Base-by-base conservation (phyloP, 352 stramenopile species). In the Phytopythium litorale region DNA sequence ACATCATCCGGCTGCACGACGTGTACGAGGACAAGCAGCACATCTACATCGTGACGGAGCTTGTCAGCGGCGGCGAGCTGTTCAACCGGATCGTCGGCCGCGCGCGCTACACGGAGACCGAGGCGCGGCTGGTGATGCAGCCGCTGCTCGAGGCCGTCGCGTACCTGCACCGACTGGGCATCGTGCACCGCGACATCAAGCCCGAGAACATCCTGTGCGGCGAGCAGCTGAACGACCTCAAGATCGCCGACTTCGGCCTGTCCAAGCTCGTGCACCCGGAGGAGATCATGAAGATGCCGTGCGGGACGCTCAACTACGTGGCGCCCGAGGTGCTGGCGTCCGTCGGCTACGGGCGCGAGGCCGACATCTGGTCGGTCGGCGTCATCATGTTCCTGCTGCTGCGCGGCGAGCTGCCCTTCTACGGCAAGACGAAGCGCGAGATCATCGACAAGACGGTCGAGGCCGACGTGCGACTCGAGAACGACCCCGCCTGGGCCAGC, bases 1-100 rank as follows among this genome's bases (percentile, higher is more conserved):
- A 97, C 65, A 96, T 97, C 61, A 93, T 97, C 33, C 75, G 67
- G 0, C 67, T 96, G 18, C 68, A 88, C 49, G 93, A 97, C 38
- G 87, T 98, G n/a, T 98, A 96, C 69, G 94, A 98, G 61, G 86
- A 91, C 60, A 84, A 88, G 32, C 84, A 95, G 69, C 78, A 94
- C 66, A 97, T 99, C 64, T 99, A 98, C 79, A 94, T 99, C 50
- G 96, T 99, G 32, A 98, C 98, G 71, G 98, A 99, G 72, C 81
- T 99, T 0, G 80, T 99, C 2, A 76, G 78, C 9, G 97, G 97
- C n/a, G 97, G 97, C 18, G 97, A 99, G 66, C 71, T 99, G 7
- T 99, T 99, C 75, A 97, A 98, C 74, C 84, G 91, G 5, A 99
- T 99, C 64, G 92, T 98, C 0, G 84, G 89, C 2, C 74, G 86